Conservation (phyloP, 2,329 filamentous ascomycete genomes). For the Madurella fahalii region DNA sequence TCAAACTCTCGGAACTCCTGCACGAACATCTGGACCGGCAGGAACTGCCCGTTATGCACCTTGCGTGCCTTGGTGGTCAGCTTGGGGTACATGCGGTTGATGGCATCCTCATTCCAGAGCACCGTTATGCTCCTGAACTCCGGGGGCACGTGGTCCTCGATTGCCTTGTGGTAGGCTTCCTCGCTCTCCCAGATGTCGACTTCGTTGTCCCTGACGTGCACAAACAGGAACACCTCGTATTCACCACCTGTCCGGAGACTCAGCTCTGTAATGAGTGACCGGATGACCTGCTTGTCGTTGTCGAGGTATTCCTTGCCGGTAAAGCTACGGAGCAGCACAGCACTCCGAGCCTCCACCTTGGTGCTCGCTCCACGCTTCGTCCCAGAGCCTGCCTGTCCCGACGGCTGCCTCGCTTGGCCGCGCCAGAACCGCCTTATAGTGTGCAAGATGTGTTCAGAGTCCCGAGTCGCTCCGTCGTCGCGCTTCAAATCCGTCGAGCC, state of each 20-base stretch:
- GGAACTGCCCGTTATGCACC: conserved; percentile 62
- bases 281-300: conserved; percentile 74
- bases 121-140: conserved; percentile 64
- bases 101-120: conserved; percentile 70
- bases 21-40: conserved; percentile 71
- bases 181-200: conserved; percentile 57
- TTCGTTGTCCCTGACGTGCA: conserved; percentile 64
- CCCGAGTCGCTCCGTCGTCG: background rate
- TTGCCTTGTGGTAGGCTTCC: conserved; percentile 54
- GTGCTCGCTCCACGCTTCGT: conserved; percentile 2
- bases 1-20: conserved; percentile 75
- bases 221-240: conserved; percentile 74
- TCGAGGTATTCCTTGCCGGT: conserved; percentile 70
- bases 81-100: conserved; percentile 72
- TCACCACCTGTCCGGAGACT: conserved; percentile 71
- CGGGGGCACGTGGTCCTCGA: conserved; percentile 40
- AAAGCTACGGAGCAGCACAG: conserved; percentile 72
- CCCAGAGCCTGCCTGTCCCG: conserved; percentile 2
- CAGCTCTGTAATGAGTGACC: conserved; percentile 74
- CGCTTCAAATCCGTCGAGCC: conserved; percentile 7
- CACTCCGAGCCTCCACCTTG: conserved; percentile 54
- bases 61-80: conserved; percentile 54
- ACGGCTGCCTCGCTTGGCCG: conserved; percentile 1
- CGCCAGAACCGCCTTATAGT: conserved; percentile 32
- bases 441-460: conserved; percentile 2